These are phyloP conservation scores for Xylogone sp. DNA, from an alignment of 2,329 filamentous ascomycete species.

Conservation along the genomic window DNA sequence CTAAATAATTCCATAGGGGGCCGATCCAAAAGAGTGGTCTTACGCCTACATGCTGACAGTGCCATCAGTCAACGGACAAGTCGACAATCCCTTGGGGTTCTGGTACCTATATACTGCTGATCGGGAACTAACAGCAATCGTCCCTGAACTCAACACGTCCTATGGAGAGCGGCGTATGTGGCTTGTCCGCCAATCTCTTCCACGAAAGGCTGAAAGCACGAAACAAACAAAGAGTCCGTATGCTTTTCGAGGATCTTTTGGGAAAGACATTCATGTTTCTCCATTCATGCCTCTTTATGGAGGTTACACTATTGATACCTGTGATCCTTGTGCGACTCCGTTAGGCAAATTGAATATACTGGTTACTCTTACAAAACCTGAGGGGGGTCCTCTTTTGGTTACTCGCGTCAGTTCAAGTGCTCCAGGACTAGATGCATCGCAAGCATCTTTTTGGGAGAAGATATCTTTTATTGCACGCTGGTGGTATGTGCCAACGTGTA, in stretches of 20 bases:
- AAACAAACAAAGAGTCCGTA: conserved; percentile 10
- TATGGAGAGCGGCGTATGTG: conserved; percentile 70
- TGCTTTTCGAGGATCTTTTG: conserved; percentile 49
- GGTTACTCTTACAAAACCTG: conserved; percentile 53
- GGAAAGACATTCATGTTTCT: conserved; percentile 74
- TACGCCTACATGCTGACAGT: conserved; percentile 70
- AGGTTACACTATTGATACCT: conserved; percentile 46
- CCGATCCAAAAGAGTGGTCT: conserved; percentile 57
- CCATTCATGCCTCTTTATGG: conserved; percentile 66
- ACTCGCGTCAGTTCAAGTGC: conserved; percentile 55
- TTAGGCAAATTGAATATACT: conserved; percentile 43
- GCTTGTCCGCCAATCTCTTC: conserved; percentile 44
- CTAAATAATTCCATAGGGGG: conserved; percentile 37
- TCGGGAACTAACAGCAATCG: conserved; percentile 56
- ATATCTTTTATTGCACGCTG: conserved; percentile 48
- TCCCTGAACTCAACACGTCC: conserved; percentile 74
- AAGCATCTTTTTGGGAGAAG: conserved; percentile 40
- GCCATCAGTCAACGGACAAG: conserved; percentile 63
- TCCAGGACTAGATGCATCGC: conserved; percentile 44
- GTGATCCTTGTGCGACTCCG: conserved; percentile 40
- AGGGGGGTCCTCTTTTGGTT: conserved; percentile 53
- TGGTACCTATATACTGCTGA: conserved; percentile 70
- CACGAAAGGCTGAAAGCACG: conserved; percentile 8
- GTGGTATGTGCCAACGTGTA: conserved; percentile 66
- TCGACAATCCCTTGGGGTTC: conserved; percentile 74